These are phyloP conservation scores for Euphrasia arctica DNA, from an alignment of 305 asterid species.

Conservation along the genomic window DNA sequence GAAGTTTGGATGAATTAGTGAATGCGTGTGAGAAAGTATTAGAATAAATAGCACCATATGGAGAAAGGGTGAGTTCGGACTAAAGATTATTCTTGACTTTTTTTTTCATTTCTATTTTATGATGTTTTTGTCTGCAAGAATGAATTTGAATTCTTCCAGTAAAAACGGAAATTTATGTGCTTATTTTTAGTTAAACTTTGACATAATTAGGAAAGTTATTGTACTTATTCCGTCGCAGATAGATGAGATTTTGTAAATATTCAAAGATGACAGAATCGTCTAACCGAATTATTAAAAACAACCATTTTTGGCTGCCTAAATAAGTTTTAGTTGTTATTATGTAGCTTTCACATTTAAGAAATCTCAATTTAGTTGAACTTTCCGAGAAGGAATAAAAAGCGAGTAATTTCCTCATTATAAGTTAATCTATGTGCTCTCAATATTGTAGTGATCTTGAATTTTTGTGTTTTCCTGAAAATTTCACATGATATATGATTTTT, in stretches of 20 bases:
- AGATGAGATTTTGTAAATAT: slow-evolving; percentile 1
- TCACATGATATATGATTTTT: not conserved
- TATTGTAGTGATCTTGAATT: not conserved
- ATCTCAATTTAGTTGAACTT: not conserved
- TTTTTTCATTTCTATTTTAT: not conserved
- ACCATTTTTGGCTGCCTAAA: not conserved
- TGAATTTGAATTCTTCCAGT: not conserved
- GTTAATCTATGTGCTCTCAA: not conserved
- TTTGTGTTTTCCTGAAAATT: slow-evolving; percentile 5
- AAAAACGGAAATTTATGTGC: not conserved
- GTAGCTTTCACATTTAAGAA: not conserved
- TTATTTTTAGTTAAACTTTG: not conserved
- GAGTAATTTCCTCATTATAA: slow-evolving; percentile 3
- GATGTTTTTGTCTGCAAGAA: not conserved
- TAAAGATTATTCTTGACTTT: not conserved
- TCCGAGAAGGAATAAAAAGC: not conserved
- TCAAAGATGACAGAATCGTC: slow-evolving; percentile 2
- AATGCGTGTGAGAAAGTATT: not conserved
- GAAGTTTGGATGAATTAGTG: not conserved
- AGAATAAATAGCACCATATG: not conserved
- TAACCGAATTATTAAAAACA: not conserved
- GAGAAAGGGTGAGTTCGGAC: not conserved
- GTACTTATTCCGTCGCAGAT: not conserved
- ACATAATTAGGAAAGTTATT: not conserved
- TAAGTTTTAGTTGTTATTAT: not conserved